Evolutionary conservation across 805 yeast species (phyloP), one percentile per base, ranked within the genome.

Genomic region (Suhomyces canberraensis): DNA sequence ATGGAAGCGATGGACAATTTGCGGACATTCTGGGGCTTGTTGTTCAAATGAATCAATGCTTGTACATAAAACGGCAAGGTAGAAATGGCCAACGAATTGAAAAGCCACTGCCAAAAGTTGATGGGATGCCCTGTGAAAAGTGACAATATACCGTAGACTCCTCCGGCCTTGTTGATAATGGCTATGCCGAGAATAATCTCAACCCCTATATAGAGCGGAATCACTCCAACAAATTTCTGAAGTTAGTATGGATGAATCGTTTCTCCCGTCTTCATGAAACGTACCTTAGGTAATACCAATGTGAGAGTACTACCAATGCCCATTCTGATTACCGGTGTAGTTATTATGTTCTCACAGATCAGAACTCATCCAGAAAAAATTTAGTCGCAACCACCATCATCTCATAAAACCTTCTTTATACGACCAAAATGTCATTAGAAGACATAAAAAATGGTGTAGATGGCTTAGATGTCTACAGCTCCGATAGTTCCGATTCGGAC

Each of bases 91-190:
- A 81, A 57, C 13, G 83, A 48, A 58, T 90, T 88, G 46, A 81
- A 78, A 1, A 84, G 41, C 93, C 96, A 85, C 55, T 91, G 97
- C 64, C 84, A 66, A 42, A 81, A 75, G 41, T 79, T 81, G 37
- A 90, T 70, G 2, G 93, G 93, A 54, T 90, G 96, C 1, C 96
- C 93, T 0, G 97, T 90, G 52, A 91, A 75, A 17, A 91, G 58
- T 1, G 97, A 89, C 16, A 89, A 65, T 24, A 91, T 66, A 19
- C 97, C 98, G 59, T 83, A 91, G 15, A 80, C 69, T 8, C 98
- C 96, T 40, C 95, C 80, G 47, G 90, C 86, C 56, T 90, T 90
- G 66, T 91, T 91, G 45, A 90, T 71, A 25, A 89, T 74, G 11
- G 90, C 84, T 25, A 85, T 69, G 1, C 86, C 82, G 4, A 89